Percentiles rank a stretch among this genome's conserved stretches.
phyloP scores from a whole-genome alignment of 331 rosid genomes.

The Pyrus hybrid region DNA sequence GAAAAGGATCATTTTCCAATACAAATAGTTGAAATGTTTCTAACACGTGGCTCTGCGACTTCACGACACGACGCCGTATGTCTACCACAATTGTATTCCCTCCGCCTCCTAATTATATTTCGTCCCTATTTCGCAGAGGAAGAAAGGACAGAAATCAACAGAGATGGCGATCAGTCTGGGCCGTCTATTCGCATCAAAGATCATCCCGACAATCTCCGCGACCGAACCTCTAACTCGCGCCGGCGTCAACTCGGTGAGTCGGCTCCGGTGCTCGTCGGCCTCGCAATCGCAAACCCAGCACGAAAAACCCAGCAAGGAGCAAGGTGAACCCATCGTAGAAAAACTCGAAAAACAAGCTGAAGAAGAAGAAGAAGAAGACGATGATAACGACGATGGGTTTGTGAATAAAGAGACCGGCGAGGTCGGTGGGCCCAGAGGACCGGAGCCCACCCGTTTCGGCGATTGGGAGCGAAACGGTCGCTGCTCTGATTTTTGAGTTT shows the following conservation, averaged over 20 bases:
- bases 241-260: conserved; percentile 30
- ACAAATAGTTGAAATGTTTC: too few relatives aligned
- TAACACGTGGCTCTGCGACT: conserved; percentile 2
- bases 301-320: conserved; percentile 16
- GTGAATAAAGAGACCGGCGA: conserved; percentile 51
- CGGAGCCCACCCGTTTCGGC: conserved; percentile 86
- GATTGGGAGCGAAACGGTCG: conserved; percentile 93
- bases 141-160: neutral
- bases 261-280: conserved; percentile 30
- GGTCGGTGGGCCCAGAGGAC: conserved; percentile 88
- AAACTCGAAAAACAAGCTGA: neutral
- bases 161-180: conserved; percentile 44
- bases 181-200: conserved; percentile 34
- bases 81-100: neutral
- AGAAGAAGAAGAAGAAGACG: neutral
- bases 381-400: conserved; percentile 5
- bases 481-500: conserved; percentile 64
- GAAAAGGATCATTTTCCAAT: too few relatives aligned
- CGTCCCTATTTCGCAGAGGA: neutral
- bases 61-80: conserved; percentile 3
- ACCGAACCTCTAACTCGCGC: conserved; percentile 22
- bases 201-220: conserved; percentile 12
- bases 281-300: conserved; percentile 12
- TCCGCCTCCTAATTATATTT: neutral
- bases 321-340: conserved; percentile 1